These are phyloP conservation scores for Astrocystis sublimbata DNA, from an alignment of 495 filamentous ascomycete genomes.

Conservation along the genomic window DNA sequence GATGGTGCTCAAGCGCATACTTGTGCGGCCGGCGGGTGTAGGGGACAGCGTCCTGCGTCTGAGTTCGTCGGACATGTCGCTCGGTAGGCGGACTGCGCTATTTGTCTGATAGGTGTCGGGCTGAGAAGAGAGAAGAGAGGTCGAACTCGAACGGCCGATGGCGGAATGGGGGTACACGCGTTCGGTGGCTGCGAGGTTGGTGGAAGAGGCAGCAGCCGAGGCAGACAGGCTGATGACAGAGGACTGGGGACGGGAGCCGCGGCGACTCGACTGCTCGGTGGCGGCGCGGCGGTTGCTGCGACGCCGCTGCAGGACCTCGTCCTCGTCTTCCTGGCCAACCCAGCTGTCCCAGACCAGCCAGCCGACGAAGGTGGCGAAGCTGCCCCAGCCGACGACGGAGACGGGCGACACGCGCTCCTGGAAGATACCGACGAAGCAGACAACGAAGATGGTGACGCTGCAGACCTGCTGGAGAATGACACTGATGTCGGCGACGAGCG, in stretches of 20 bases:
- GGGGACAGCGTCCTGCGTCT: slow-evolving; percentile 29
- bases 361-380: slow-evolving; percentile 77
- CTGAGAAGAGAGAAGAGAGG: slow-evolving; percentile 41
- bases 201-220: slow-evolving; percentile 44
- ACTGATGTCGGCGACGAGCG: slow-evolving; percentile 89
- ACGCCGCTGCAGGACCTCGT: slow-evolving; percentile 35
- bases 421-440: slow-evolving; percentile 89
- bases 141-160: slow-evolving; percentile 27
- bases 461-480: slow-evolving; percentile 97
- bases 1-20: slow-evolving; percentile 49
- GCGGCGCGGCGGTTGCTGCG: slow-evolving; percentile 33
- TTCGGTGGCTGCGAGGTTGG: slow-evolving; percentile 35
- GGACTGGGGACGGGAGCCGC: slow-evolving; percentile 23
- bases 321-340: slow-evolving; percentile 61
- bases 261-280: slow-evolving; percentile 27
- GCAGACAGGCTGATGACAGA: slow-evolving; percentile 18
- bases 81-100: slow-evolving; percentile 25
- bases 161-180: slow-evolving; percentile 26
- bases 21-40: slow-evolving; percentile 31
- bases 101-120: slow-evolving; percentile 38
- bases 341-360: slow-evolving; percentile 93
- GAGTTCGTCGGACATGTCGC: slow-evolving; percentile 24
- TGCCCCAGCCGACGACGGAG: slow-evolving; percentile 81
- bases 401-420: slow-evolving; percentile 82
- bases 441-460: slow-evolving; percentile 89